These are phyloP conservation scores for Colletotrichum chlorophyti DNA, from an alignment of 2,329 filamentous ascomycete species.

Conservation along the genomic window DNA sequence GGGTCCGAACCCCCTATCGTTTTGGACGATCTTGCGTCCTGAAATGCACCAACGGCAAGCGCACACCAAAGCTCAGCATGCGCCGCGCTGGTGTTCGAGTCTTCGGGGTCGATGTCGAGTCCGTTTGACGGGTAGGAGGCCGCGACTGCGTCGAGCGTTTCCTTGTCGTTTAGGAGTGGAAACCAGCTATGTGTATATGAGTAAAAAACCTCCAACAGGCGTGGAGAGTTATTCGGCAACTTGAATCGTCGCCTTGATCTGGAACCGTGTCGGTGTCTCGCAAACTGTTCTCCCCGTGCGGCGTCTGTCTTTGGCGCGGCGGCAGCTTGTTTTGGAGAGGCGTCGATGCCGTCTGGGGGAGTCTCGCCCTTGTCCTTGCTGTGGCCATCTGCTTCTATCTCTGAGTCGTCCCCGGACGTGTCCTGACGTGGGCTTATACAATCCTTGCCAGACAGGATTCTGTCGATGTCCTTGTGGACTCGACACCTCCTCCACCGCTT, in stretches of 20 bases:
- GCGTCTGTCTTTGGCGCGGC: slow-evolving; percentile 11
- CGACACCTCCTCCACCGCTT: slow-evolving; percentile 68
- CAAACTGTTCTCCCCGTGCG: background rate
- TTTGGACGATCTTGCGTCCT: slow-evolving; percentile 45
- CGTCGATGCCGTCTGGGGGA: background rate
- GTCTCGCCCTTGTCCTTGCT: slow-evolving; percentile 17
- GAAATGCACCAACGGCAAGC: slow-evolving; percentile 63
- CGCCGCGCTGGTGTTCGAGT: slow-evolving; percentile 41
- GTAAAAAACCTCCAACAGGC: slow-evolving; percentile 75
- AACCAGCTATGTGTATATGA: slow-evolving; percentile 80
- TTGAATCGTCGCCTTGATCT: slow-evolving; percentile 28
- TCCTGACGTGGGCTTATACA: slow-evolving; percentile 39
- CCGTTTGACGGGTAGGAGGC: slow-evolving; percentile 48
- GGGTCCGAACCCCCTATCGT: slow-evolving; percentile 32
- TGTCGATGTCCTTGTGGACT: slow-evolving; percentile 68
- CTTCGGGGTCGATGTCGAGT: slow-evolving; percentile 35
- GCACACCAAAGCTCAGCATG: slow-evolving; percentile 68
- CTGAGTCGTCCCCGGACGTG: slow-evolving; percentile 42
- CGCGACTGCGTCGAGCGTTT: slow-evolving; percentile 60
- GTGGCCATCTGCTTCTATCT: slow-evolving; percentile 32
- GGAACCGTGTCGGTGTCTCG: slow-evolving; percentile 14
- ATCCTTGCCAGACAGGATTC: slow-evolving; percentile 59
- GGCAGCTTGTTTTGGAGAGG: background rate
- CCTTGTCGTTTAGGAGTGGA: slow-evolving; percentile 70
- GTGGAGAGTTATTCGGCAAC: slow-evolving; percentile 62